These are phyloP conservation scores for Cladophialophora immunda DNA, from an alignment of 2,329 filamentous ascomycete genomes.

Conservation along the genomic window DNA sequence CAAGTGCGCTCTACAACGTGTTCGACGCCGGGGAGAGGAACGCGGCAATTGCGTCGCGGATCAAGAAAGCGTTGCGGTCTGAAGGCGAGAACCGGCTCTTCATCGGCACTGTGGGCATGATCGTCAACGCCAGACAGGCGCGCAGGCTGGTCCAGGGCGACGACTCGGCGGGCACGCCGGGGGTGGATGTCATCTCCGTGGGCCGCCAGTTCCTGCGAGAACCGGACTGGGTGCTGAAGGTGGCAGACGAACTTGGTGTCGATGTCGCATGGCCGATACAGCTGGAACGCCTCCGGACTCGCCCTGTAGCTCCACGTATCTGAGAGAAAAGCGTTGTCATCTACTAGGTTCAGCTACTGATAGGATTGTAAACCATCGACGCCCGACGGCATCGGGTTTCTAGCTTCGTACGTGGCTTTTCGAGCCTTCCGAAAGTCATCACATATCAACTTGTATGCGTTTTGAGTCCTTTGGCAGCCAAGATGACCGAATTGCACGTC, in stretches of 20 bases:
- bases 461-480: too few relatives aligned
- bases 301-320: too few relatives aligned
- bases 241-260: slow-evolving; percentile 75
- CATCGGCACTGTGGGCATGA: slow-evolving; percentile 77
- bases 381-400: too few relatives aligned
- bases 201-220: slow-evolving; percentile 82
- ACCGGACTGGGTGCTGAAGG: slow-evolving; percentile 76
- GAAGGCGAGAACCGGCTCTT: slow-evolving; percentile 70
- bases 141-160: slow-evolving; percentile 61
- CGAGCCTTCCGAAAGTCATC: too few relatives aligned
- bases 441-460: too few relatives aligned
- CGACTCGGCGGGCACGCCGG: slow-evolving; percentile 52
- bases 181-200: slow-evolving; percentile 69
- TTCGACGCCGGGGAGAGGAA: slow-evolving; percentile 71
- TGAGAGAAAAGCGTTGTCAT: too few relatives aligned
- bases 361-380: too few relatives aligned
- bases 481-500: too few relatives aligned
- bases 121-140: slow-evolving; percentile 74
- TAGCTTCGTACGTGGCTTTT: too few relatives aligned
- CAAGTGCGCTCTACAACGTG: slow-evolving; percentile 45
- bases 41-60: slow-evolving; percentile 72
- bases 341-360: too few relatives aligned
- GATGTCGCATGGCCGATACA: slow-evolving; percentile 76
- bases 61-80: slow-evolving; percentile 70
- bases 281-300: too few relatives aligned